Percentiles rank a stretch among this genome's conserved stretches.
Evolutionary conservation across 495 filamentous ascomycete genomes (phyloP).

Genomic region (Hypoxylon trugodes): DNA sequence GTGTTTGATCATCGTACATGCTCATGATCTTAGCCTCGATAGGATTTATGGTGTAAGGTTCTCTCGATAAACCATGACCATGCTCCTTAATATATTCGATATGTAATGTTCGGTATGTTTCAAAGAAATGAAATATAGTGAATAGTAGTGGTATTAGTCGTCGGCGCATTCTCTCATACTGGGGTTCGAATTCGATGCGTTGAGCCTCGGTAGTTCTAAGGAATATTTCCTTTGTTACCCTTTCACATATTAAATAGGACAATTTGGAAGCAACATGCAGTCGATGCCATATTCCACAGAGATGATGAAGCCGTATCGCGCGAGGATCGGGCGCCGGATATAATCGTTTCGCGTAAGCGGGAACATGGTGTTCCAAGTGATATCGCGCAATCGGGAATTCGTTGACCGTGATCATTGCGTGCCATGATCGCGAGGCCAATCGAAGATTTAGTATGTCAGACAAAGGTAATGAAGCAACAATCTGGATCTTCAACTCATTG

Average conservation of each 20-base stretch:
- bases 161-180: slow-evolving; percentile 64
- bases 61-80: slow-evolving; percentile 49
- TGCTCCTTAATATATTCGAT: slow-evolving; percentile 57
- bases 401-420: slow-evolving; percentile 63
- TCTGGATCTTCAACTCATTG: slow-evolving; percentile 64
- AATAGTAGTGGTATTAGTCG: slow-evolving; percentile 64
- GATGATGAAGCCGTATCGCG: slow-evolving; percentile 60
- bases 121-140: slow-evolving; percentile 67
- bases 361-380: slow-evolving; percentile 61
- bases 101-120: slow-evolving; percentile 64
- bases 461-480: slow-evolving; percentile 63
- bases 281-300: slow-evolving; percentile 67
- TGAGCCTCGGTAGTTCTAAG: slow-evolving; percentile 58
- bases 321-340: slow-evolving; percentile 57
- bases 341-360: slow-evolving; percentile 60
- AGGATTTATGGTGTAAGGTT: slow-evolving; percentile 58
- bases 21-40: slow-evolving; percentile 63
- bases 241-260: slow-evolving; percentile 61
- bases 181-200: slow-evolving; percentile 59
- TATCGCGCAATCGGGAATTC: slow-evolving; percentile 64
- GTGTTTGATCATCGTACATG: slow-evolving; percentile 65
- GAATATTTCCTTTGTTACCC: slow-evolving; percentile 66
- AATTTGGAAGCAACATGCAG: slow-evolving; percentile 64
- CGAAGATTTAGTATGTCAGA: slow-evolving; percentile 62
- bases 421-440: slow-evolving; percentile 61